Conservation (phyloP, 2,329 filamentous ascomycete species). For the Onygenales sp. region DNA sequence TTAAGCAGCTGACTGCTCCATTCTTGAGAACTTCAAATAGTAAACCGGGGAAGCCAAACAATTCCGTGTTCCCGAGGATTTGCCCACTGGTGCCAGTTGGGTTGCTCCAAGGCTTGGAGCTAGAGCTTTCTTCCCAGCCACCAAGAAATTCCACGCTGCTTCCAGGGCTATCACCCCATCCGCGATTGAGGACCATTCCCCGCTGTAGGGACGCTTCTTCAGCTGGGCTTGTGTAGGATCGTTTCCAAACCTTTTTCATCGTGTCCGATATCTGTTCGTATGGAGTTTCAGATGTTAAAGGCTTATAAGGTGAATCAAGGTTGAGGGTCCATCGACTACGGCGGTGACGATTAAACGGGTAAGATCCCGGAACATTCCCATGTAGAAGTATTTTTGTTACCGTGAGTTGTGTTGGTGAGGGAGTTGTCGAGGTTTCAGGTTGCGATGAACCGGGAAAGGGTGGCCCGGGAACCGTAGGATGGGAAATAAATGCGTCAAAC, state of each 20-base stretch:
- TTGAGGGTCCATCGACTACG: conserved; percentile 77
- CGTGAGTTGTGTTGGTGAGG: conserved; percentile 57
- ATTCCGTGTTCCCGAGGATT: conserved; percentile 60
- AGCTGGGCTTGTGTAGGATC: conserved; percentile 48
- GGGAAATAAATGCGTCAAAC: conserved; percentile 86
- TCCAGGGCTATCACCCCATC: conserved; percentile 84
- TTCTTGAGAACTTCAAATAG: conserved; percentile 96
- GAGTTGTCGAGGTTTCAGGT: conserved; percentile 14
- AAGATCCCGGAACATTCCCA: conserved; percentile 89
- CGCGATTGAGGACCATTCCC: conserved; percentile 78
- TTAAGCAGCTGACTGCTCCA: conserved; percentile 78
- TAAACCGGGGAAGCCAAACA: conserved; percentile 88
- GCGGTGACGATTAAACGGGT: conserved; percentile 90
- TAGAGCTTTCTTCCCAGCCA: conserved; percentile 69
- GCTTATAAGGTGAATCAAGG: conserved; percentile 31
- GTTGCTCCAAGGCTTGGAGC: conserved; percentile 34
- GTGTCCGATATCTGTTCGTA: conserved; percentile 63
- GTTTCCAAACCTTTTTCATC: conserved; percentile 61
- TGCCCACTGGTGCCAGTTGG: conserved; percentile 40
- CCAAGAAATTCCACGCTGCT: conserved; percentile 80
- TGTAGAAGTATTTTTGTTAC: conserved; percentile 90
- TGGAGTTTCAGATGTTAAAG: conserved; percentile 63
- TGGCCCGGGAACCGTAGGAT: conserved; percentile 56
- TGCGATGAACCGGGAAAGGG: conserved; percentile 45
- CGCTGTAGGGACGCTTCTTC: conserved; percentile 46